Evolutionary conservation across 495 filamentous ascomycete genomes (phyloP).

Genomic region (Rusavskia elegans): DNA sequence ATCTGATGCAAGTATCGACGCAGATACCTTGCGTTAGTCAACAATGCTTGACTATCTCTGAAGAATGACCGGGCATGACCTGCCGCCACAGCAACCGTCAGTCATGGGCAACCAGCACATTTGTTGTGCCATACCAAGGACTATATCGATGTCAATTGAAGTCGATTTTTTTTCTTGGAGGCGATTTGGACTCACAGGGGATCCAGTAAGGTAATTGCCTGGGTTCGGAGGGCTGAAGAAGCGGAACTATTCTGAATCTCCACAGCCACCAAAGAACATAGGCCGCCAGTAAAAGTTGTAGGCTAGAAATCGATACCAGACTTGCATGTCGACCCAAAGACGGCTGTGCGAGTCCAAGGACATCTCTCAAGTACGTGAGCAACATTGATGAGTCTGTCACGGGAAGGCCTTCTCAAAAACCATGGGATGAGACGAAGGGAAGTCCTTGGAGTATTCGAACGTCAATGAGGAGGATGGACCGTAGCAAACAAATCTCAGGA

Average conservation of each 20-base stretch:
- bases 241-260: constrained; percentile 14
- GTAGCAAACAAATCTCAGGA: too few species aligned
- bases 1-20: neutral
- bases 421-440: too few species aligned
- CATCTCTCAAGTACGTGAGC: too few species aligned
- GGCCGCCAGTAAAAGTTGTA: neutral
- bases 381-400: too few species aligned
- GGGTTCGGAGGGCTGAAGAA: constrained; percentile 14
- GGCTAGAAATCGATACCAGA: too few species aligned
- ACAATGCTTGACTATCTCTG: constrained; percentile 3
- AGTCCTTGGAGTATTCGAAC: too few species aligned
- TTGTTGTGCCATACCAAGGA: neutral
- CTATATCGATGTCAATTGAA: neutral
- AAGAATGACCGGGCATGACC: constrained; percentile 5
- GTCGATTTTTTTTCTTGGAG: neutral
- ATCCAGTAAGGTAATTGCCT: constrained; percentile 18
- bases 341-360: too few species aligned
- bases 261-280: constrained; percentile 11
- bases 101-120: too few species aligned
- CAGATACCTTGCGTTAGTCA: constrained; percentile 1
- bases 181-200: constrained; percentile 5
- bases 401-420: too few species aligned
- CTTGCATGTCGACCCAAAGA: too few species aligned
- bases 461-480: too few species aligned
- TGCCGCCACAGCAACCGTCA: neutral